These are phyloP conservation scores for Tylopilus sp. DNA, from an alignment of 768 basidiomycete genomes.

Conservation along the genomic window DNA sequence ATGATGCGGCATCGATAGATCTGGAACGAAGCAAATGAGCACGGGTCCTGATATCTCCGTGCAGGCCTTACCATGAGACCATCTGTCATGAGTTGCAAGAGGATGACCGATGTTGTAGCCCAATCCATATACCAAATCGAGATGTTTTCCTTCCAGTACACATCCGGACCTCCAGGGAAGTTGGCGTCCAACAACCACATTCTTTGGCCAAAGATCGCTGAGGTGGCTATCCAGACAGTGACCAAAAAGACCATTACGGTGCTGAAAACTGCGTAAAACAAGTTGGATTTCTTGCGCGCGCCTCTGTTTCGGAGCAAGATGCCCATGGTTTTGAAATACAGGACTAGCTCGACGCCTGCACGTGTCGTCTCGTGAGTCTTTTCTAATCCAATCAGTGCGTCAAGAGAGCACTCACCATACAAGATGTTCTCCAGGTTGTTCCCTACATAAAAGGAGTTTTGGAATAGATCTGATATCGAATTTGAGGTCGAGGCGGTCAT, in stretches of 20 bases:
- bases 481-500: no score
- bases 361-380: background rate
- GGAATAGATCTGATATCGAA: slow-evolving; percentile 1
- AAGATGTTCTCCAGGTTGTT: slow-evolving; percentile 17
- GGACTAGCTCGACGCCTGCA: slow-evolving; percentile 21
- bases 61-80: slow-evolving; percentile 20
- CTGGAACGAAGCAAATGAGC: slow-evolving; percentile 24
- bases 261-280: slow-evolving; percentile 26
- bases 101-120: slow-evolving; percentile 25
- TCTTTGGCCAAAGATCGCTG: no score
- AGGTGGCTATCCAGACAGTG: no score
- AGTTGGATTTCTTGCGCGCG: slow-evolving; percentile 4
- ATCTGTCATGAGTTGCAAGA: slow-evolving; percentile 35
- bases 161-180: background rate
- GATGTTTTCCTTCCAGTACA: slow-evolving; percentile 9
- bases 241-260: background rate
- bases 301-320: slow-evolving; percentile 3
- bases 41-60: background rate
- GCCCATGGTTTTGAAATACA: slow-evolving; percentile 23
- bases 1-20: slow-evolving; percentile 38
- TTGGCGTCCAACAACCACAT: background rate
- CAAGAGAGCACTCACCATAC: slow-evolving; percentile 19
- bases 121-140: slow-evolving; percentile 31
- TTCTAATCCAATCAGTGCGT: background rate
- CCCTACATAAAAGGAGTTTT: slow-evolving; percentile 15